Base-by-base conservation (phyloP, 176 grass and related monocot genomes). In the Phoenix dactylifera region DNA sequence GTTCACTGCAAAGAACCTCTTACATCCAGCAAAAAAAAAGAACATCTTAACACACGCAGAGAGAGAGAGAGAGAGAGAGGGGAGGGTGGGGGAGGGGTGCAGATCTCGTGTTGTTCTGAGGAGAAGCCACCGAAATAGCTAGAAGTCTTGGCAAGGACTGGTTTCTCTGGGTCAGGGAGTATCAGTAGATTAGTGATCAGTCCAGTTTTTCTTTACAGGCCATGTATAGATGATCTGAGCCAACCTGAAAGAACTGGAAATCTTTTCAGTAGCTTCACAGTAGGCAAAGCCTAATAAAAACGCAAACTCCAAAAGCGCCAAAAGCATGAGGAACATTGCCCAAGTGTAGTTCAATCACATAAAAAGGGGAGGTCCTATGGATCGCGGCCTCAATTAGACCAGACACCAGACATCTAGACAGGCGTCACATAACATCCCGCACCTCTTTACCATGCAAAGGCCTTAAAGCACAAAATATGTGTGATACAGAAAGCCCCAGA, bases 321-420 rank as follows among this genome's bases (percentile, higher is more conserved):
- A 76, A 80, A 60, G 70, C 53, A 65, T 65, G 35, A 69, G 35
- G 69, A 66, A 26, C 72, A 66, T 28, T 74, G 35, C 66, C 90
- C 84, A 83, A 82, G 80, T 90, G 77, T 79, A 87, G 91, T 90
- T 96, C 83, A 96, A 96, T 96, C 86, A 96, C 80, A 80, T 75
- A 77, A 82, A 87, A 95, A 90, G 80, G 64, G 74, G 61, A 32
- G 60, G 60, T 15, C 58, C n/a, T 63, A 87, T 66, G 72, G 79
- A 73, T 74, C 75, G 62, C 73, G 48, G 30, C 39, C 52, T 53
- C 22, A 55, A 72, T 60, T 24, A 73, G 60, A 82, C 72, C 71
- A 70, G 78, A 82, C 26, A 76, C 19, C 16, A n/a, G 7, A 44
- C 35, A 44, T 30, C 28, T 30, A 30, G 28, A 30, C 28, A 30